Percentiles rank a stretch among this genome's conserved stretches.
These are phyloP conservation scores for Candida mesenterica DNA, from an alignment of 1,139 yeast species.

Conservation along the genomic window DNA sequence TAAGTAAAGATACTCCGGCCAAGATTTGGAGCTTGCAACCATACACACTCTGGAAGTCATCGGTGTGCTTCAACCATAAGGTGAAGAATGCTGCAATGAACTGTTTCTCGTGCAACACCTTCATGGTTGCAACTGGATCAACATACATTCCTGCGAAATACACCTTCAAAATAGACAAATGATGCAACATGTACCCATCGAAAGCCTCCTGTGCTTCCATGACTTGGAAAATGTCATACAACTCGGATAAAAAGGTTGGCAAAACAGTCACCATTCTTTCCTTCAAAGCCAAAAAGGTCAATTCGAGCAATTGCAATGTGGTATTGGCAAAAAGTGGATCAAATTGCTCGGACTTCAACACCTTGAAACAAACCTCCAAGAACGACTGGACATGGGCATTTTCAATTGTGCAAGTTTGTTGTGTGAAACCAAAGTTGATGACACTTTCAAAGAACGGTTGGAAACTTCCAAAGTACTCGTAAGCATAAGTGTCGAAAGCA, in stretches of 20 bases:
- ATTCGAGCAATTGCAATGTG: conserved; percentile 44
- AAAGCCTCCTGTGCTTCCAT: conserved; percentile 42
- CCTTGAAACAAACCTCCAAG: conserved; percentile 36
- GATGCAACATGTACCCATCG: conserved; percentile 49
- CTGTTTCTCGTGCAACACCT: conserved; percentile 36
- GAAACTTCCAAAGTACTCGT: conserved; percentile 50
- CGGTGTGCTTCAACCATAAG: conserved; percentile 50
- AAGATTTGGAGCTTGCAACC: conserved; percentile 56
- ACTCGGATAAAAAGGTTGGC: conserved; percentile 36
- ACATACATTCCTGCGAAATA: conserved; percentile 42
- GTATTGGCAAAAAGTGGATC: conserved; percentile 45
- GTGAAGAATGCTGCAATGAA: conserved; percentile 40
- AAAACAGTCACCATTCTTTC: conserved; percentile 28
- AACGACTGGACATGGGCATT: conserved; percentile 40
- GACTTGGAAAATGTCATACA: conserved; percentile 33
- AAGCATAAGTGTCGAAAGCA: conserved; percentile 54
- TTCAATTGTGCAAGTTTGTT: conserved; percentile 32
- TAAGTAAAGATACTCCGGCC: conserved; percentile 35
- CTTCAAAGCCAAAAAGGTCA: conserved; percentile 39
- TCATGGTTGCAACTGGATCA: conserved; percentile 39
- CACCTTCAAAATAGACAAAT: conserved; percentile 44
- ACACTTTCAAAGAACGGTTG: conserved; percentile 50
- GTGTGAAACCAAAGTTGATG: conserved; percentile 46
- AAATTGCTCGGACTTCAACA: conserved; percentile 33
- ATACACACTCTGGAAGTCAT: conserved; percentile 52